phyloP scores from a whole-genome alignment of 768 basidiomycete species.

The Leucosporidium yakuticum region DNA sequence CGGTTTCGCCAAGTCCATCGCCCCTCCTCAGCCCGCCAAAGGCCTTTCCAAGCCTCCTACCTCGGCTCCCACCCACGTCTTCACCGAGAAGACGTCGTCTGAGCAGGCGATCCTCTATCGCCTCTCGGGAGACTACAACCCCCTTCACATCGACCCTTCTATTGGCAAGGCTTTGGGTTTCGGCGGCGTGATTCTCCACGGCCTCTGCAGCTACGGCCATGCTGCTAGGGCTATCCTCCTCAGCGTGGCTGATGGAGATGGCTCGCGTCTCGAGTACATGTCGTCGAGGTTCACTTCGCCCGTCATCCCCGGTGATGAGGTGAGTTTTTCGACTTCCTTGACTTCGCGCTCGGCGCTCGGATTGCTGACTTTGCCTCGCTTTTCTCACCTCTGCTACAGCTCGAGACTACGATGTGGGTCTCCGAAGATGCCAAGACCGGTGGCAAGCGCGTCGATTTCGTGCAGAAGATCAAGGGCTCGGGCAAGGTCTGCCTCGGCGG shows the following conservation, averaged over 20 bases:
- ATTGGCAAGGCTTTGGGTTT: slow-evolving; percentile 69
- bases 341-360: slow-evolving; percentile 16
- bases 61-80: slow-evolving; percentile 56
- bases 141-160: slow-evolving; percentile 66
- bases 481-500: slow-evolving; percentile 32
- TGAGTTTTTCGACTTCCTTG: too few relatives aligned
- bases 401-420: slow-evolving; percentile 33
- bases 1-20: slow-evolving; percentile 60
- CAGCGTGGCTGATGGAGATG: slow-evolving; percentile 57
- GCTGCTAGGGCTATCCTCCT: slow-evolving; percentile 68
- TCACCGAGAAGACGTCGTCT: slow-evolving; percentile 59
- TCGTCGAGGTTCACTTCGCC: slow-evolving; percentile 66
- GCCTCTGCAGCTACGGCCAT: slow-evolving; percentile 70
- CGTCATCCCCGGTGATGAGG: slow-evolving; percentile 28
- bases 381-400: not conserved
- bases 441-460: slow-evolving; percentile 33
- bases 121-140: slow-evolving; percentile 62
- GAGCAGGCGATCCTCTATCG: slow-evolving; percentile 64
- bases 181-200: slow-evolving; percentile 78
- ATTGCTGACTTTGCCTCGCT: slow-evolving; percentile 3
- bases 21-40: slow-evolving; percentile 57
- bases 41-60: slow-evolving; percentile 53
- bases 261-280: slow-evolving; percentile 60
- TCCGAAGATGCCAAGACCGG: slow-evolving; percentile 21
- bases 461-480: slow-evolving; percentile 33